Conservation (phyloP, 306 rosid genomes). For the Quercus rubra region DNA sequence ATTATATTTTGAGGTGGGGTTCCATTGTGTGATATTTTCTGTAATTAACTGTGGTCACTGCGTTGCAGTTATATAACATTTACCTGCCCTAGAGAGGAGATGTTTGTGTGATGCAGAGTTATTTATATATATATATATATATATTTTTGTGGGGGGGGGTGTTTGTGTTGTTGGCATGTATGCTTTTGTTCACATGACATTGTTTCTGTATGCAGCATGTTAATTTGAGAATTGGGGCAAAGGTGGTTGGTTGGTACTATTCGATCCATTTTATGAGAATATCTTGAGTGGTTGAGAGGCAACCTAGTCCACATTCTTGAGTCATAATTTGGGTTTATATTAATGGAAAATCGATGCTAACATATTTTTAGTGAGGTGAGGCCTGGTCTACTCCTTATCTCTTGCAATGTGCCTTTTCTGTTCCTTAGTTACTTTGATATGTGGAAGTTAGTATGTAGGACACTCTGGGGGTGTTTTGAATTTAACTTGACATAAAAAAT, state of each 20-base stretch:
- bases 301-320: too few relatives aligned
- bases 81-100: not conserved
- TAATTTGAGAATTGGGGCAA: not conserved
- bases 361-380: not conserved
- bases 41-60: not conserved
- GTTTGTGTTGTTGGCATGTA: not conserved
- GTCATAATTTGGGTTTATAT: too few relatives aligned
- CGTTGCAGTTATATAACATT: not conserved
- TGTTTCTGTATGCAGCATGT: not conserved
- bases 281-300: too few relatives aligned
- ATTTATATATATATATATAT: not conserved
- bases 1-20: not conserved
- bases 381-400: not conserved
- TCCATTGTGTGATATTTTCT: not conserved
- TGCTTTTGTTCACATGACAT: not conserved
- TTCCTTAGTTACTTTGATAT: not conserved
- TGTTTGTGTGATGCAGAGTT: not conserved
- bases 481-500: not conserved
- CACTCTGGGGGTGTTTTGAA: conserved; percentile 15
- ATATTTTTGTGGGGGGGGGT: not conserved
- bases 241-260: not conserved
- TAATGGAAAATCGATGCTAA: too few relatives aligned
- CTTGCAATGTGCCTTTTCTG: not conserved
- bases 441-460: not conserved
- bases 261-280: not conserved